These are phyloP conservation scores for Microascus cirrosus DNA, from an alignment of 2,329 filamentous ascomycete species.

Conservation along the genomic window DNA sequence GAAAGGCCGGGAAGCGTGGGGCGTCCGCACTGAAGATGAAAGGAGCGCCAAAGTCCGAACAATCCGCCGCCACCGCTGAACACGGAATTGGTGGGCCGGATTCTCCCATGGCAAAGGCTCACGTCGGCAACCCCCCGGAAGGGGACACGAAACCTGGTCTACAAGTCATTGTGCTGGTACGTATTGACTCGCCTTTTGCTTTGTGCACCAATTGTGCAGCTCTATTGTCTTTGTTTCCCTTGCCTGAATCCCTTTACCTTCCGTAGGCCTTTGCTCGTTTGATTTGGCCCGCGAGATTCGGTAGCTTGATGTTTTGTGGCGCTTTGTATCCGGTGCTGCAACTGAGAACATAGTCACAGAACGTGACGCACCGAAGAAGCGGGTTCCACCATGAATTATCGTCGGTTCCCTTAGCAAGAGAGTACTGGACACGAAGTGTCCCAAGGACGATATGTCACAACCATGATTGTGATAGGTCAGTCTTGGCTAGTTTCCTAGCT, in stretches of 20 bases:
- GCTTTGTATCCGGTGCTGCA: background rate
- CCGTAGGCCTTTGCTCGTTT: slow-evolving; percentile 3
- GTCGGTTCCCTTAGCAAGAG: background rate
- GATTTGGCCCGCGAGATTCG: background rate
- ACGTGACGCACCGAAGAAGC: background rate
- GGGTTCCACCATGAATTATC: background rate
- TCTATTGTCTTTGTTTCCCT: background rate
- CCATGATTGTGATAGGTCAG: background rate
- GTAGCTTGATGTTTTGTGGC: background rate
- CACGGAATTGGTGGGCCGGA: background rate
- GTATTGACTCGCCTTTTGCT: slow-evolving; percentile 18
- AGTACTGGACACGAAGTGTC: background rate
- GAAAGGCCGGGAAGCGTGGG: background rate
- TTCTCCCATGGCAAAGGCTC: background rate
- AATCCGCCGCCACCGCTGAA: background rate
- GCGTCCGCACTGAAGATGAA: background rate
- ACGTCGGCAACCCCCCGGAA: background rate
- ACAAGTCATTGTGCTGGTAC: slow-evolving; percentile 66
- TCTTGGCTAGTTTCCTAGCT: no score
- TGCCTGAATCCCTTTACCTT: background rate
- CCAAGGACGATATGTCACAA: background rate
- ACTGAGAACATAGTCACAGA: background rate
- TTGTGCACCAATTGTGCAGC: background rate
- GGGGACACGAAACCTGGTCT: slow-evolving; percentile 24
- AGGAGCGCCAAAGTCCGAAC: background rate